These are phyloP conservation scores for Colletotrichum salicis DNA, from an alignment of 2,329 filamentous ascomycete species.

Conservation along the genomic window DNA sequence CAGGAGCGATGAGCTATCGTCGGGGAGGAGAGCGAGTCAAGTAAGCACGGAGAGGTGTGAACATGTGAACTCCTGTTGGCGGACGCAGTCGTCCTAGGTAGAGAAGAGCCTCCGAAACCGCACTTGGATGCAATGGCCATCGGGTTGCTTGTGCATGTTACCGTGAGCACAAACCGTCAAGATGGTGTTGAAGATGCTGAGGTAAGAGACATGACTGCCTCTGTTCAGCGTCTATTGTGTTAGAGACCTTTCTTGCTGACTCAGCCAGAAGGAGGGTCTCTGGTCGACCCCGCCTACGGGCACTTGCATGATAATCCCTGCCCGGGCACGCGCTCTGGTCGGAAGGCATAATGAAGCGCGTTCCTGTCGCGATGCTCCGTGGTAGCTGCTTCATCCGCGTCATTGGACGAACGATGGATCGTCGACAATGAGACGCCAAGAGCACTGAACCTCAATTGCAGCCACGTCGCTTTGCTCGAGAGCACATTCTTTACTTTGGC, in stretches of 20 bases:
- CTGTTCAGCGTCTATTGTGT: background rate
- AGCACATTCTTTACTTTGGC: background rate
- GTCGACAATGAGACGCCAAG: slow-evolving; percentile 1
- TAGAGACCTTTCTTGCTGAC: background rate
- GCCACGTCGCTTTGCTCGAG: background rate
- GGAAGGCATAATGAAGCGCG: background rate
- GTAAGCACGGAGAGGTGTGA: background rate
- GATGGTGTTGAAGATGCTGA: background rate
- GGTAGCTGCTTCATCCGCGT: background rate
- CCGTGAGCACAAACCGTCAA: background rate
- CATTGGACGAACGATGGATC: background rate
- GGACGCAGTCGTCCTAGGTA: background rate
- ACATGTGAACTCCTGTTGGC: background rate
- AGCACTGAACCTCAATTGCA: background rate
- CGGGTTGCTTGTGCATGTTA: slow-evolving; percentile 12
- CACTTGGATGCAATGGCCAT: slow-evolving; percentile 10
- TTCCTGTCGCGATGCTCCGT: background rate
- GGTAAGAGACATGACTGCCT: too few species aligned
- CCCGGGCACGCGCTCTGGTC: background rate
- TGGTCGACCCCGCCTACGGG: background rate
- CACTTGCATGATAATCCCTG: background rate
- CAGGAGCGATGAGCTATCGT: background rate
- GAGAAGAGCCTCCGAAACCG: background rate
- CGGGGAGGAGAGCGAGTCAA: background rate
- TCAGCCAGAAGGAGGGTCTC: background rate